phyloP scores from a whole-genome alignment of 352 stramenopile genomes.

The Phytophthora ramorum region DNA sequence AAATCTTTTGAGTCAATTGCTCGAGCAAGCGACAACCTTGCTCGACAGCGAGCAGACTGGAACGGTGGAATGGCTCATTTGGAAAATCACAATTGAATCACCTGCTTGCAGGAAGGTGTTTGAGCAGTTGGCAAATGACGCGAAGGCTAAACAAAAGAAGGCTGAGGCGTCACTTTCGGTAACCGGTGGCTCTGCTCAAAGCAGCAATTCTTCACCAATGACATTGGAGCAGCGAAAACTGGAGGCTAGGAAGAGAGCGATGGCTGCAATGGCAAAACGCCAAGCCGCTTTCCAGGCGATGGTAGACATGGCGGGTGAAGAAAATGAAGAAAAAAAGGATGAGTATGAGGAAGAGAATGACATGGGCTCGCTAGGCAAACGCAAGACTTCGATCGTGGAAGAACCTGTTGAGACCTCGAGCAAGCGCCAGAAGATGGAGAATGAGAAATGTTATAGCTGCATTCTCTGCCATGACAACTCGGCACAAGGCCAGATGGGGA shows the following conservation, averaged over 20 bases:
- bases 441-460: slow-evolving; percentile 66
- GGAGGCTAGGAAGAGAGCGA: slow-evolving; percentile 76
- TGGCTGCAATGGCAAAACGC: slow-evolving; percentile 83
- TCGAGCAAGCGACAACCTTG: slow-evolving; percentile 47
- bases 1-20: slow-evolving; percentile 60
- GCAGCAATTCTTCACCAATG: slow-evolving; percentile 28
- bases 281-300: slow-evolving; percentile 88
- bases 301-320: slow-evolving; percentile 64
- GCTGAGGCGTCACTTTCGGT: slow-evolving; percentile 8
- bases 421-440: slow-evolving; percentile 60
- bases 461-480: slow-evolving; percentile 88
- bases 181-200: slow-evolving; percentile 2
- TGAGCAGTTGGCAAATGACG: slow-evolving; percentile 40
- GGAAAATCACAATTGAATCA: slow-evolving; percentile 60
- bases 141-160: slow-evolving; percentile 38
- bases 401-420: slow-evolving; percentile 36
- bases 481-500: slow-evolving; percentile 84
- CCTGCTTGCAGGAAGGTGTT: slow-evolving; percentile 46
- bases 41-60: slow-evolving; percentile 80
- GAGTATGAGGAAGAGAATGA: slow-evolving; percentile 37
- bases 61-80: slow-evolving; percentile 81
- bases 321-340: slow-evolving; percentile 45
- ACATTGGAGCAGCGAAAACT: slow-evolving; percentile 83
- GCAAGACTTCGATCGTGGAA: slow-evolving; percentile 42
- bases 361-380: slow-evolving; percentile 51